Base-by-base conservation (phyloP, 805 yeast genomes). In the Saccharomyces eubayanus region DNA sequence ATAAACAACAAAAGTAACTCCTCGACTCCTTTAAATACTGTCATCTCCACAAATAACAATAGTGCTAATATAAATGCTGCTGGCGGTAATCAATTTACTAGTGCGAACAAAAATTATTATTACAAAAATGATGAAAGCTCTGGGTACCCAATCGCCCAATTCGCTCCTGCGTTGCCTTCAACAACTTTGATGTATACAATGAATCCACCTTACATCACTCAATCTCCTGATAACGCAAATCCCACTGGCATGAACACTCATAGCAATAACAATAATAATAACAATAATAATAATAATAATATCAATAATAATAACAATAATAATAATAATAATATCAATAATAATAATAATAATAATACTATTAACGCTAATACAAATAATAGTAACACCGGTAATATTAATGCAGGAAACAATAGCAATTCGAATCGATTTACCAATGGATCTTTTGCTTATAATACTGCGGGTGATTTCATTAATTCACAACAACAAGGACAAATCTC, bases 41-140 rank as follows among this genome's bases (percentile, higher is more conserved):
- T 51, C n/a, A 54, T 53, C 31, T 51, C 50, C 24, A 46, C 24
- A 21, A 56, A 41, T 28, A 53, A 46, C 27, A 51, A 49, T 36
- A 50, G 46, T 51, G 52, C 47, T 14, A 51, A 57, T 51, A 50
- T 51, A 47, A 53, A 53, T 57, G 60, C 62, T 59, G 63, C 61
- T 40, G 63, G 60, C 60, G 49, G 61, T 60, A 53, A 52, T 9
- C 58, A 43, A 51, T 29, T 24, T 31, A 41, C 27, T 31, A 20
- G 62, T 52, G 63, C 72, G 11, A 65, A 73, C 47, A 83, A 78
- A 54, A 82, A 78, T 56, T 82, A 78, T 0, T 72, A 70, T 55
- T 79, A 76, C 20, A 36, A 36, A 36, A 36, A 36, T 36, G 43
- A 36, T 36, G 43, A 36, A 36, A 36, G 43, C 43, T 36, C 43